Evolutionary conservation across 1,139 yeast species (phyloP).

Genomic region (Meyerozyma guilliermondii): DNA sequence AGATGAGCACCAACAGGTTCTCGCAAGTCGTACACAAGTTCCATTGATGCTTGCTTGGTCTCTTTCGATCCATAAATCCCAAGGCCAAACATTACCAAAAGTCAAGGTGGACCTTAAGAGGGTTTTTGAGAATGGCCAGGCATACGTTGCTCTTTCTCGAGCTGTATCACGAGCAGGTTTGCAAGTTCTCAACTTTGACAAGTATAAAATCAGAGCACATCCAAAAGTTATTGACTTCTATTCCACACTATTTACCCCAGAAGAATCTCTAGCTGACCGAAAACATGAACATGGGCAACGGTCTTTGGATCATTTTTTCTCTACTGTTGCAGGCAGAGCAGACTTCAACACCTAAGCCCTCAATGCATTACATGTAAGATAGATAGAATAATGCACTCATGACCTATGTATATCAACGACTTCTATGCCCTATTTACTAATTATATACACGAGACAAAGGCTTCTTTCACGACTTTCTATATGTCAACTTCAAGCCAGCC

Average conservation of each 20-base stretch:
- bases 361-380: not conserved
- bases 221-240: conserved; percentile 61
- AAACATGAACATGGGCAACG: not conserved
- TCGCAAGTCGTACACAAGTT: conserved; percentile 46
- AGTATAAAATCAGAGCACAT: conserved; percentile 54
- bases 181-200: conserved; percentile 68
- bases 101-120: conserved; percentile 75
- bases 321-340: not conserved
- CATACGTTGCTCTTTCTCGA: conserved; percentile 87
- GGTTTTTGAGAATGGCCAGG: conserved; percentile 79
- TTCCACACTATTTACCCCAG: conserved; percentile 24
- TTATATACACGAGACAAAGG: too few relatives aligned
- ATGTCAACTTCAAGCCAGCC: not conserved
- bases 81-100: conserved; percentile 85
- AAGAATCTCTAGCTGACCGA: conserved; percentile 5
- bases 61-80: conserved; percentile 89
- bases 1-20: conserved; percentile 26
- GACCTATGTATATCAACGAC: not conserved
- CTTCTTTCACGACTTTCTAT: not conserved
- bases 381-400: not conserved
- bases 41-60: conserved; percentile 96
- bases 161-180: conserved; percentile 77
- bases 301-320: not conserved
- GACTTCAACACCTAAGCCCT: not conserved
- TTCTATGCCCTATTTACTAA: too few relatives aligned